These are phyloP conservation scores for Candida sanyaensis DNA, from an alignment of 1,139 yeast genomes.

Conservation along the genomic window DNA sequence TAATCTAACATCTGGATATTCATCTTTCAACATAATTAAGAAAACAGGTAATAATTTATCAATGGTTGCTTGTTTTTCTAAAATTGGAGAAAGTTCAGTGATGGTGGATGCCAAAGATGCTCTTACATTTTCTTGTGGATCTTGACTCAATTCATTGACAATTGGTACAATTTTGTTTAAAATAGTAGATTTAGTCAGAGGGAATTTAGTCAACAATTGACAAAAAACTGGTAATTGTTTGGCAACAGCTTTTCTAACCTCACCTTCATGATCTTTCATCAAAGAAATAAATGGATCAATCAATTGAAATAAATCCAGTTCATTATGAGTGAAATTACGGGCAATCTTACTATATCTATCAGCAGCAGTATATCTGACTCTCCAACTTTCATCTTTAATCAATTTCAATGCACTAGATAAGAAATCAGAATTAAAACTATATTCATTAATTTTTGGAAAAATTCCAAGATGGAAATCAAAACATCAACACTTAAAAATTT, in stretches of 20 bases:
- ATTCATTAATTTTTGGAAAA: conserved; percentile 61
- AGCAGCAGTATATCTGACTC: conserved; percentile 97
- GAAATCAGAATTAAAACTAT: conserved; percentile 60
- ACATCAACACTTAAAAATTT: conserved; percentile 88
- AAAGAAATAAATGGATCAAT: conserved; percentile 72
- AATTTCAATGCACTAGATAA: conserved; percentile 60
- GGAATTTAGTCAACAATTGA: conserved; percentile 46
- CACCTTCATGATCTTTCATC: conserved; percentile 94
- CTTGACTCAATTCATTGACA: conserved; percentile 82
- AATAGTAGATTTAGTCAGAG: conserved; percentile 53
- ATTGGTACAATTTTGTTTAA: conserved; percentile 77
- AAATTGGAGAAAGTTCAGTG: conserved; percentile 81
- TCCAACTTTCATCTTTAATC: conserved; percentile 92
- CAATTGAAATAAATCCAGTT: conserved; percentile 53
- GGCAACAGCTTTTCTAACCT: conserved; percentile 92
- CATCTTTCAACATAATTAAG: conserved; percentile 92
- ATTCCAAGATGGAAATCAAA: conserved; percentile 68
- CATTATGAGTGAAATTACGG: conserved; percentile 56
- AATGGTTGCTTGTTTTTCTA: conserved; percentile 84
- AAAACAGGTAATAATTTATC: conserved; percentile 85
- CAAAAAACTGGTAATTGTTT: conserved; percentile 88
- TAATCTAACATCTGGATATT: conserved; percentile 92
- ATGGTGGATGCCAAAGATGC: conserved; percentile 89
- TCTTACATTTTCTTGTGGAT: conserved; percentile 90
- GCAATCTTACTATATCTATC: conserved; percentile 84